Base-by-base conservation (phyloP, 345 rosid species). In the Salix dunnii region DNA sequence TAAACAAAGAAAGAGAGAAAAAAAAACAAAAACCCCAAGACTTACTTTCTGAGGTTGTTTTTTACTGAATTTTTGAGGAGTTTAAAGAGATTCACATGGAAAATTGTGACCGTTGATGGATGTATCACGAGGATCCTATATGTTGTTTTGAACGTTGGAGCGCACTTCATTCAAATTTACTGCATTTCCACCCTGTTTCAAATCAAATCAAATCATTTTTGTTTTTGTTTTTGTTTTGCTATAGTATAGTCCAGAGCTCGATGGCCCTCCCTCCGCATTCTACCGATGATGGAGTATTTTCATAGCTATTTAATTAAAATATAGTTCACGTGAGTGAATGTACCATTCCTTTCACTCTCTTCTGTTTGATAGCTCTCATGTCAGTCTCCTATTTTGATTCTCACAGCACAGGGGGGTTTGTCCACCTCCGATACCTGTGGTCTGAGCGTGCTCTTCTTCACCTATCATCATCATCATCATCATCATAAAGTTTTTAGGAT, bases 61-160 rank as follows among this genome's bases (percentile, higher is more conserved):
- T 46, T 46, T 46, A 46, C 49, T 31, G 33, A 7, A 12, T 16
- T 28, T 14, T 14, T 46, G 31, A 7, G 2, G 48, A 38, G 81
- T 67, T 77, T 90, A 83, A 91, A 90, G 88, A 80, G 75, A 63
- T 80, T 89, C 97, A 89, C 94, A 91, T 89, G 96, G 79, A 80
- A 81, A 82, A 78, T 80, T 81, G 83, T 76, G 87, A 87, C 91
- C 90, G 89, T 88, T 88, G 65, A 91, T 46, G 5, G 17, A 72
- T 76, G 66, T 16, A 73, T 78, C 83, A 78, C 83, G 85, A 69
- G 85, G 75, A 49, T 77, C 42, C 82, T 38, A 67, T 65, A 40
- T 69, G 60, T 69, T 14, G 78, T 79, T 33, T 77, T 73, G 84
- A 91, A 85, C 87, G 87, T 85, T 88, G 94, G 94, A 91, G 91